Conservation (phyloP, 169 alveolate genomes). For the Cytauxzoon felis region DNA sequence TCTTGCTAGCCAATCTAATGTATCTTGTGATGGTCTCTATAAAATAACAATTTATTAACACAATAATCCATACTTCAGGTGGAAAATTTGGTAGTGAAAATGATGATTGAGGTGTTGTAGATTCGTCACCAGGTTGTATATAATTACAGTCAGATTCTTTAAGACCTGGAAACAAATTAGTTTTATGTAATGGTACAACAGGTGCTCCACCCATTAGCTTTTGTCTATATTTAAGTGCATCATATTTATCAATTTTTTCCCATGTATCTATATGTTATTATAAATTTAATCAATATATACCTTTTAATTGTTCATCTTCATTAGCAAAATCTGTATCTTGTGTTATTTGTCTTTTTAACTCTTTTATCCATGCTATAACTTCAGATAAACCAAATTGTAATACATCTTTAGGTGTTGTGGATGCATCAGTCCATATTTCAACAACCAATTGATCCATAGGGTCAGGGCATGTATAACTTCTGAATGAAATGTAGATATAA, state of each 20-base stretch:
- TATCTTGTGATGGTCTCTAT: conserved; percentile 39
- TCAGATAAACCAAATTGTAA: conserved; percentile 49
- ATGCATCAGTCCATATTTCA: conserved; percentile 76
- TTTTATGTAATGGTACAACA: conserved; percentile 25
- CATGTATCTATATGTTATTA: conserved; percentile 31
- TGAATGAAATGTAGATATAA: neutral
- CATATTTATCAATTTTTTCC: conserved; percentile 60
- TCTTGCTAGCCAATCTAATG: conserved; percentile 49
- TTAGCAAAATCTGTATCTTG: conserved; percentile 57
- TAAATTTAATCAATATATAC: neutral
- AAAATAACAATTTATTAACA: neutral
- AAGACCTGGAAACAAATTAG: conserved; percentile 18
- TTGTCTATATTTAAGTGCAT: conserved; percentile 33
- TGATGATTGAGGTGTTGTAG: conserved; percentile 49
- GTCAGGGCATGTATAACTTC: conserved; percentile 69
- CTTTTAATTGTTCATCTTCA: conserved; percentile 56
- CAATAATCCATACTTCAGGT: conserved; percentile 17
- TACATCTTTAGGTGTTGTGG: conserved; percentile 49
- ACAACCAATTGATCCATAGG: conserved; percentile 80
- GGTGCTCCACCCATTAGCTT: conserved; percentile 63
- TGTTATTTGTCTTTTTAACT: conserved; percentile 51
- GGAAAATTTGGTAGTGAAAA: conserved; percentile 34
- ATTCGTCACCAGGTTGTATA: conserved; percentile 32
- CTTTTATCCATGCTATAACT: conserved; percentile 47
- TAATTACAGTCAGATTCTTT: conserved; percentile 47